A percentile compares a stretch with the other conserved stretches of the same genome.
phyloP scores from a whole-genome alignment of 1,284 basidiomycete genomes.

The Puccinia horiana region DNA sequence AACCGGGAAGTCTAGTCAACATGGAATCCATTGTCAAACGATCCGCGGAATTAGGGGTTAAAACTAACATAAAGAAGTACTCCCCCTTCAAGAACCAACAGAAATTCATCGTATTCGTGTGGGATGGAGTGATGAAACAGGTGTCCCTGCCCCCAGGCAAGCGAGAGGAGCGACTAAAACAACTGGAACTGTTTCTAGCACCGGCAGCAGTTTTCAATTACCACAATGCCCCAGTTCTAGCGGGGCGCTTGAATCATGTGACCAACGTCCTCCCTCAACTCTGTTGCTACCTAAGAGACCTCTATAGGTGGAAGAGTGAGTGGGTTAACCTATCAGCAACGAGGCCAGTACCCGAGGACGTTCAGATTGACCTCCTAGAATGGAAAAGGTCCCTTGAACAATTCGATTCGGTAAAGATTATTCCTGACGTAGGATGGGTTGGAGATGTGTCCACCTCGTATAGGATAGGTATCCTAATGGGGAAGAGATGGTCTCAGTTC shows the following conservation, averaged over 20 bases:
- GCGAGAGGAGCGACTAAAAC: too few species aligned
- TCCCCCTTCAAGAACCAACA: background rate
- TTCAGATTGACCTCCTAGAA: background rate
- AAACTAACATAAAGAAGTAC: slow-evolving; percentile 6
- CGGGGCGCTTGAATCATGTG: background rate
- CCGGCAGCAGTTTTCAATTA: background rate
- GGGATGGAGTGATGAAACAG: too few species aligned
- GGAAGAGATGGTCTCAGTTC: too few species aligned
- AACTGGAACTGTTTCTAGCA: background rate
- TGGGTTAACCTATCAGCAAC: background rate
- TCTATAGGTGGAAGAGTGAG: background rate
- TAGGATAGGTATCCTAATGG: too few species aligned
- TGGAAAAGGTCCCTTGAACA: background rate
- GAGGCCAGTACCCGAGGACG: background rate
- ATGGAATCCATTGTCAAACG: background rate
- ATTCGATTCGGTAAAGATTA: background rate
- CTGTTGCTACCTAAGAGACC: background rate
- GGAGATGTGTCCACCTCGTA: too few species aligned
- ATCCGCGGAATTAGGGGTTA: background rate
- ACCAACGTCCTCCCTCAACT: background rate
- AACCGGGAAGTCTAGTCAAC: background rate
- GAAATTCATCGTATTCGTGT: background rate
- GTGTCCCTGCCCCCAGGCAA: too few species aligned
- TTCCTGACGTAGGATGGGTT: too few species aligned
- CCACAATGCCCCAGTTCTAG: background rate